Conservation (phyloP, 441 rosid species). For the Croton laevigatus region DNA sequence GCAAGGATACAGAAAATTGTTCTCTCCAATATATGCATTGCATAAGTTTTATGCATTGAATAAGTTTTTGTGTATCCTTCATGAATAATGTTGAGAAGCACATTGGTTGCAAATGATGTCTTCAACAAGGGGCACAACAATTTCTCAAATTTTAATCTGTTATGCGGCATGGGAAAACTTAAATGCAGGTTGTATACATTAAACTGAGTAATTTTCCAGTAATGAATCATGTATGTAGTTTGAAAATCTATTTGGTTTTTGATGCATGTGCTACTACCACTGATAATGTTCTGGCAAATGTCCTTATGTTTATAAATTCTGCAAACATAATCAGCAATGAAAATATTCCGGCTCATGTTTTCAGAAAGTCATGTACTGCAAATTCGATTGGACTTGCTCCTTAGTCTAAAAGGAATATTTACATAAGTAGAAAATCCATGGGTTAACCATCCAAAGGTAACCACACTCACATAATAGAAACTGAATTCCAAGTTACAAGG, state of each 20-base stretch:
- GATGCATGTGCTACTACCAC: neutral
- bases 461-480: too few relatives aligned
- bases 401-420: neutral
- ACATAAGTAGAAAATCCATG: neutral
- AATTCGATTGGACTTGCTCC: neutral
- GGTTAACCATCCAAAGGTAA: too few relatives aligned
- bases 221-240: neutral
- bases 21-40: too few relatives aligned
- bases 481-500: too few relatives aligned
- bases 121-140: neutral
- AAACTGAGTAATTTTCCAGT: neutral
- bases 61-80: neutral
- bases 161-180: neutral
- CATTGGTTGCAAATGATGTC: neutral
- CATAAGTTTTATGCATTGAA: too few relatives aligned
- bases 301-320: neutral
- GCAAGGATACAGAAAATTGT: neutral
- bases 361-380: neutral
- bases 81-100: neutral
- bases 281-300: neutral
- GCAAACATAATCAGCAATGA: neutral
- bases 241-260: neutral
- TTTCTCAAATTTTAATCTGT: neutral
- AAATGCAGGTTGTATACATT: neutral
- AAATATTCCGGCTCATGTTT: neutral